phyloP scores from a whole-genome alignment of 306 rosid genomes.

The Oemleria cerasiformis region DNA sequence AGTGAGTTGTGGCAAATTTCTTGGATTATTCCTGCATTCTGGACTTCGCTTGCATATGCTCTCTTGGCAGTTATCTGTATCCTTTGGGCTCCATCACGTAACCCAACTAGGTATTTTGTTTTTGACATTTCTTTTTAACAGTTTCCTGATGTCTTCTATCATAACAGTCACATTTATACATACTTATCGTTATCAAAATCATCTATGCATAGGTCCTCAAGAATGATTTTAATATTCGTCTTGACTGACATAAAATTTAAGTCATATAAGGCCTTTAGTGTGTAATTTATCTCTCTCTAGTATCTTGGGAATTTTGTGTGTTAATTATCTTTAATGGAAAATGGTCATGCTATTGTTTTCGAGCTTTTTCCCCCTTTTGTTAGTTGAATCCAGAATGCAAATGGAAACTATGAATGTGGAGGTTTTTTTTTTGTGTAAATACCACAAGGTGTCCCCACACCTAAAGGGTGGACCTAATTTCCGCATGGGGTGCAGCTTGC shows the following conservation, averaged over 20 bases:
- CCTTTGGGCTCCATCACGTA: constrained; percentile 94
- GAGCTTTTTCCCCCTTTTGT: not conserved
- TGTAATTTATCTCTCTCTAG: not conserved
- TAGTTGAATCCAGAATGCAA: not conserved
- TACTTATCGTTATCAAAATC: not conserved
- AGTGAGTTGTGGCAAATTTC: constrained; percentile 95
- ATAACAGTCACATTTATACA: not conserved
- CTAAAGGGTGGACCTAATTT: too few species aligned
- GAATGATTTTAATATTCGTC: not conserved
- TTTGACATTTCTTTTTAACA: constrained; percentile 11
- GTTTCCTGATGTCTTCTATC: not conserved
- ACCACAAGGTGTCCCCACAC: too few species aligned
- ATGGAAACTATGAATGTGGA: too few species aligned
- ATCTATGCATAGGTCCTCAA: too few species aligned
- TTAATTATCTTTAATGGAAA: not conserved
- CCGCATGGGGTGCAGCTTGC: too few species aligned
- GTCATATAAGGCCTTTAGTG: not conserved
- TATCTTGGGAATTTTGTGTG: not conserved
- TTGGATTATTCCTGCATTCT: constrained; percentile 92
- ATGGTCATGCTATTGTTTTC: not conserved
- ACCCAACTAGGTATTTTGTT: constrained; percentile 76
- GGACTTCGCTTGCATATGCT: constrained; percentile 72
- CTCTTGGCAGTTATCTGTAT: constrained; percentile 68
- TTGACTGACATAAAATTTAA: not conserved
- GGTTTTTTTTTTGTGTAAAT: too few species aligned